Conservation (phyloP, 768 basidiomycete genomes). For the Boletales sp. region DNA sequence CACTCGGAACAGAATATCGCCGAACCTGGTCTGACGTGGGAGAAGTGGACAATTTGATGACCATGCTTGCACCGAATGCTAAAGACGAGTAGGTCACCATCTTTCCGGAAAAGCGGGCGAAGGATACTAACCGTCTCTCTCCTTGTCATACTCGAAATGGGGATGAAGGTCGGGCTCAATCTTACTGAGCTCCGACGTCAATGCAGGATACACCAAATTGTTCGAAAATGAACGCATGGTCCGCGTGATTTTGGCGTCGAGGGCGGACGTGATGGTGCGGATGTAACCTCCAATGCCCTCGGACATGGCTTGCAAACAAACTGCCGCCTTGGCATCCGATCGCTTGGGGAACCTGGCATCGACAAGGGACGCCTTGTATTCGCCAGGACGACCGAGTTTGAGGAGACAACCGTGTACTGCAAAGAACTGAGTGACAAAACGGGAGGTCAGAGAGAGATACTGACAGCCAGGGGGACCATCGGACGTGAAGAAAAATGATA, state of each 20-base stretch:
- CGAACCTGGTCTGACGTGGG: conserved; percentile 34
- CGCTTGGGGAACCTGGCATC: conserved; percentile 61
- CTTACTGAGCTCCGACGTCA: conserved; percentile 46
- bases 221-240: conserved; percentile 43
- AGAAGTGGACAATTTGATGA: conserved; percentile 36
- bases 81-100: background rate
- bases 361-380: conserved; percentile 56
- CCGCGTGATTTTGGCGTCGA: conserved; percentile 46
- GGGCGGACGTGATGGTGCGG: conserved; percentile 38
- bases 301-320: conserved; percentile 61
- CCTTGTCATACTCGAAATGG: conserved; percentile 38
- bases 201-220: conserved; percentile 42
- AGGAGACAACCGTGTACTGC: conserved; percentile 63
- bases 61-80: conserved; percentile 58
- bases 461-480: conserved; percentile 43
- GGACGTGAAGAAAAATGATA: conserved; percentile 43
- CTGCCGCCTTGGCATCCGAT: conserved; percentile 67
- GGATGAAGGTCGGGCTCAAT: conserved; percentile 37
- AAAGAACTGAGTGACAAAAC: conserved; percentile 3
- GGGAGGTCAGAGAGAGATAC: conserved; percentile 20
- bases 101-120: background rate
- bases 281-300: conserved; percentile 58
- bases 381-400: conserved; percentile 50
- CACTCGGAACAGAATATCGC: conserved; percentile 42
- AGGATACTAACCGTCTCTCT: conserved; percentile 47